Evolutionary conservation across 177 flowering plant genomes (phyloP).

Genomic region (Vitis hybrid): DNA sequence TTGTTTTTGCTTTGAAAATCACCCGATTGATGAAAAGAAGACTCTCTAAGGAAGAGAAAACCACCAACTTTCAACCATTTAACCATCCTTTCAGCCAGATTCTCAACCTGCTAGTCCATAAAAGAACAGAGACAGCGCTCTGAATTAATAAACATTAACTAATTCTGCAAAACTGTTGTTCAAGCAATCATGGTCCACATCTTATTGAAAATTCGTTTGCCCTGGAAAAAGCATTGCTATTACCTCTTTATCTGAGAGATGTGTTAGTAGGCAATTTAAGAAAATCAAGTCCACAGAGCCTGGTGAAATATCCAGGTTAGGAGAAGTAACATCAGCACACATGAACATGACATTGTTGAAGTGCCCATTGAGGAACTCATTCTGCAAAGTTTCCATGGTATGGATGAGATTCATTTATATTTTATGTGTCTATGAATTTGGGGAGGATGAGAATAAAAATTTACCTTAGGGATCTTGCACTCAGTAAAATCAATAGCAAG

Average conservation of each 20-base stretch:
- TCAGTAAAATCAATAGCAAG: constrained; percentile 87
- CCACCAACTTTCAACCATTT: constrained; percentile 96
- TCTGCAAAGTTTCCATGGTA: constrained; percentile 44
- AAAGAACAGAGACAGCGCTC: constrained; percentile 3
- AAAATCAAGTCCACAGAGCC: constrained; percentile 85
- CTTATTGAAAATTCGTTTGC: too few species aligned
- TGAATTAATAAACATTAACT: too few species aligned
- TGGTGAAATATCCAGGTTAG: constrained; percentile 54
- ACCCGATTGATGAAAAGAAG: constrained; percentile 96
- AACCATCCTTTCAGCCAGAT: constrained; percentile 66
- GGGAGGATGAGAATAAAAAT: not conserved
- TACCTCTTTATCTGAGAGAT: constrained; percentile 92
- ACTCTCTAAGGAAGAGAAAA: constrained; percentile 85
- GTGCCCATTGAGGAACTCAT: constrained; percentile 78
- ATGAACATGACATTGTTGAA: constrained; percentile 73
- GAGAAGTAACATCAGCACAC: constrained; percentile 95
- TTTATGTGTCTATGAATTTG: not conserved
- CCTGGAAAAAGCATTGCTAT: too few species aligned
- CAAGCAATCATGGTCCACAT: too few species aligned
- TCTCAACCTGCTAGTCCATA: constrained; percentile 59
- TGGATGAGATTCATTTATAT: not conserved
- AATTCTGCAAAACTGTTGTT: too few species aligned
- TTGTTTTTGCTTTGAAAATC: constrained; percentile 72
- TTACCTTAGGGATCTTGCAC: constrained; percentile 81
- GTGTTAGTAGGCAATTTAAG: constrained; percentile 95